phyloP scores from a whole-genome alignment of 2,329 filamentous ascomycete species.

The Plectosphaerella plurivora region DNA sequence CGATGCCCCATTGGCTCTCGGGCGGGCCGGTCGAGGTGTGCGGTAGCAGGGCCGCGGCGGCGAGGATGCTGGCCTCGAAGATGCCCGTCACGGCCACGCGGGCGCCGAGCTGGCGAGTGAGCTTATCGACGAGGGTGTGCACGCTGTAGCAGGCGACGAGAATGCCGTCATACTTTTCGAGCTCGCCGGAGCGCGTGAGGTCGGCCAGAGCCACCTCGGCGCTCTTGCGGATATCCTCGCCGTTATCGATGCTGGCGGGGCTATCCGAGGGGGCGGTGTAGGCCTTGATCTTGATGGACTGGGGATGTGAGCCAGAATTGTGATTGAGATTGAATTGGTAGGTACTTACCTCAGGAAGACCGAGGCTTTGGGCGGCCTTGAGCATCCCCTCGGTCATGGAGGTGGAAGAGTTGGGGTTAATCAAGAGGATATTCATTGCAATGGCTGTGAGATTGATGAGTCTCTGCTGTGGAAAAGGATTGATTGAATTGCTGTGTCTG shows the following conservation, averaged over 20 bases:
- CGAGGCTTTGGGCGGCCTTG: conserved; percentile 37
- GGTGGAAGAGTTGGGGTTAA: conserved; percentile 75
- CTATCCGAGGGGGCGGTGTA: conserved; percentile 62
- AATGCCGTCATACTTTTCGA: conserved; percentile 63
- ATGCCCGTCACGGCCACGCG: conserved; percentile 67
- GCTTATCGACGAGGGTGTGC: conserved; percentile 66
- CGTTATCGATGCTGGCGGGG: conserved; percentile 75
- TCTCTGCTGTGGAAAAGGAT: too few relatives aligned
- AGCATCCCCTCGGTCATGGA: conserved; percentile 67
- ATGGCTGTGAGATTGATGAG: too few relatives aligned
- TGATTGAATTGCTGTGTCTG: too few relatives aligned
- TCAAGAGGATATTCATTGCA: conserved; percentile 55
- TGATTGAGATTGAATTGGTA: neutral
- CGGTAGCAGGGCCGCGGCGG: conserved; percentile 51
- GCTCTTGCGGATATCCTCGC: conserved; percentile 61
- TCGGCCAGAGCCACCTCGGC: conserved; percentile 56
- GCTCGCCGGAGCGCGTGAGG: conserved; percentile 22
- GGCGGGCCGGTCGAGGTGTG: conserved; percentile 16
- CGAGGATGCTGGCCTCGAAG: conserved; percentile 75
- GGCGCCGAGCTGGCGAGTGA: conserved; percentile 32
- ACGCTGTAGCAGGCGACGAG: conserved; percentile 86
- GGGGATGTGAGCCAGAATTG: conserved; percentile 1
- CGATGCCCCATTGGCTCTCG: conserved; percentile 69
- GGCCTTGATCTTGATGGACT: conserved; percentile 48
- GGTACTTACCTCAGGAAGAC: conserved; percentile 29